Evolutionary conservation across 805 yeast species (phyloP).

Genomic region (Pichia thaimueangensis): DNA sequence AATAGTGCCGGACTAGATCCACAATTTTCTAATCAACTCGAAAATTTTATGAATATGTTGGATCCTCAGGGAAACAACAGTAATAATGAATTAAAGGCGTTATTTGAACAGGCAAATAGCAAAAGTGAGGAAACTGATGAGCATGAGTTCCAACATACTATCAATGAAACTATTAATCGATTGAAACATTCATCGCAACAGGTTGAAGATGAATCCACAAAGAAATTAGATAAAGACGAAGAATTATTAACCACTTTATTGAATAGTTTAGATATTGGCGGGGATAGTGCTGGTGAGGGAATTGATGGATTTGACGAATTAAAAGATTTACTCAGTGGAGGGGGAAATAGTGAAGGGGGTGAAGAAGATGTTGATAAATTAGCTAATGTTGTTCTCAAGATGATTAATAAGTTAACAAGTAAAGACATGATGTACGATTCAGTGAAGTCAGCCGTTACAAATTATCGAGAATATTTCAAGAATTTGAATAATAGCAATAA

Average conservation of each 20-base stretch:
- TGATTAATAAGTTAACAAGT: slow-evolving; percentile 76
- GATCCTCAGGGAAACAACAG: slow-evolving; percentile 16
- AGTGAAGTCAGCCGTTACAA: slow-evolving; percentile 66
- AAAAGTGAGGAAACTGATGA: slow-evolving; percentile 26
- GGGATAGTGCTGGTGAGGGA: slow-evolving; percentile 24
- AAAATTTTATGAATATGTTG: slow-evolving; percentile 12
- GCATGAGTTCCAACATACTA: slow-evolving; percentile 58
- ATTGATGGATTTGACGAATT: slow-evolving; percentile 13
- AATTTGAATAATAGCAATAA: slow-evolving; percentile 31
- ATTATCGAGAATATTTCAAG: slow-evolving; percentile 66
- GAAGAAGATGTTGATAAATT: slow-evolving; percentile 29
- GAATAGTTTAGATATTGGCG: slow-evolving; percentile 43
- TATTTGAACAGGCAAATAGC: slow-evolving; percentile 11
- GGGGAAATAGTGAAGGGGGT: slow-evolving; percentile 17
- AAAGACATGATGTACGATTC: slow-evolving; percentile 87
- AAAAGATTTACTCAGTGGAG: not conserved
- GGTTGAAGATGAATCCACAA: slow-evolving; percentile 52
- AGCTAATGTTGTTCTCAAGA: slow-evolving; percentile 56
- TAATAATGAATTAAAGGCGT: slow-evolving; percentile 17
- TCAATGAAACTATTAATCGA: slow-evolving; percentile 73
- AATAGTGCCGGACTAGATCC: not conserved
- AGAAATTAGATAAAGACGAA: slow-evolving; percentile 31
- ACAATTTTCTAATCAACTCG: slow-evolving; percentile 15
- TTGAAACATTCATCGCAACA: slow-evolving; percentile 69
- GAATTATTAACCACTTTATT: slow-evolving; percentile 58